Base-by-base conservation (phyloP, 1,284 basidiomycete species). In the Trichosporon asahii region DNA sequence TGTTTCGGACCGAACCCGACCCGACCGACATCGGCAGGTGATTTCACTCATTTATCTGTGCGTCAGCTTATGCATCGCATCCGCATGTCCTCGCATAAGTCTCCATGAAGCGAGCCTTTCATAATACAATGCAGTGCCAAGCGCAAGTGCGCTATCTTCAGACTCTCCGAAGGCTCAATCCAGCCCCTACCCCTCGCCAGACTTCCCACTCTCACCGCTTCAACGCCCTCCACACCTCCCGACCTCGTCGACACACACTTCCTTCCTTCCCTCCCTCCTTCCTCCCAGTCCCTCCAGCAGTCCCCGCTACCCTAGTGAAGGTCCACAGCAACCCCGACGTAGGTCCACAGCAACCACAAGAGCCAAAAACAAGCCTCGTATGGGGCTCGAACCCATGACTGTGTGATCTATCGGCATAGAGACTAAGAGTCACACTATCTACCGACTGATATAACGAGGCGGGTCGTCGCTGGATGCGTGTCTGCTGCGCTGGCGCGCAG, bases 381-480 rank as follows among this genome's bases (percentile, higher is more conserved):
- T 60, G 55, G 55, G 55, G 55, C 55, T 60, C 55, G 55, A 27
- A 29, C 55, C 55, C 55, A 31, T 60, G 55, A 60, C 29, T 60
- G 55, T 31, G 29, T 29, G 55, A 60, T 60, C 55, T 15, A 60
- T 60, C 55, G 55, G 29, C 55, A 14, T 15, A 15, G 11, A 14
- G 29, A 8, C 23, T 60, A 60, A 60, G 55, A 60, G 55, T 60
- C 29, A 31, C 55, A 60, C 55, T 60, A 31, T 31, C 55, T 60
- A 60, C 25, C 29, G 55, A 60, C 27, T 60, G 55, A 60, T 60
- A 60, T 60, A 31, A 60, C 55, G 55, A 60, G 29, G 25, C 27
- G 55, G n/a, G n/a, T 3, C 25, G 14, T 31, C 55, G 15, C 18
- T 15, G 4, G 55, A 27, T 18, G 14, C 27, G 2, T 60, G 29